These are phyloP conservation scores for Cladosporium sp. DNA, from an alignment of 2,329 filamentous ascomycete genomes.

Conservation along the genomic window DNA sequence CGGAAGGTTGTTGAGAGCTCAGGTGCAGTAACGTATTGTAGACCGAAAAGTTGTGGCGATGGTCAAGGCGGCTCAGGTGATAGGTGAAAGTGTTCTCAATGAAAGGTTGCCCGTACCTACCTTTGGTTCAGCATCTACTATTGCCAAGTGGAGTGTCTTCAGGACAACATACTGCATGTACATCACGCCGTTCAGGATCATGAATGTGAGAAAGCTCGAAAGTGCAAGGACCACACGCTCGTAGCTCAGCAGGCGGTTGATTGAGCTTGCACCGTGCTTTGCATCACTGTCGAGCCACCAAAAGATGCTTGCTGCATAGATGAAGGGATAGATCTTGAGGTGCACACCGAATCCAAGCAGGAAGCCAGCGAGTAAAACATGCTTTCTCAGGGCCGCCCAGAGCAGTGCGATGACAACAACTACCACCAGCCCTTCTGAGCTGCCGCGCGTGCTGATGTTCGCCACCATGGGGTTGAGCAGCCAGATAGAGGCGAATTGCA, in stretches of 20 bases:
- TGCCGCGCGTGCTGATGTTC: slow-evolving; percentile 91
- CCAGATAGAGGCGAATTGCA: slow-evolving; percentile 85
- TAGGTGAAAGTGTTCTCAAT: slow-evolving; percentile 89
- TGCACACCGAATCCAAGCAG: slow-evolving; percentile 84
- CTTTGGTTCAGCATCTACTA: slow-evolving; percentile 14
- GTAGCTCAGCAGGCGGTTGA: slow-evolving; percentile 7
- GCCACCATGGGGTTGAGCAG: slow-evolving; percentile 97
- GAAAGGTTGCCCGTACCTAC: slow-evolving; percentile 76
- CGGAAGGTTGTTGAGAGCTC: slow-evolving; percentile 61
- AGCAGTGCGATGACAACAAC: slow-evolving; percentile 80
- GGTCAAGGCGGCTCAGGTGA: slow-evolving; percentile 88
- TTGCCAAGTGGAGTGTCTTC: neutral
- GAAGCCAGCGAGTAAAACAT: slow-evolving; percentile 66
- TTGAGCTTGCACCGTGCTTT: neutral
- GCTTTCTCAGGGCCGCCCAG: slow-evolving; percentile 72
- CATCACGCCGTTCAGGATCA: slow-evolving; percentile 74
- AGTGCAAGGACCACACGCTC: slow-evolving; percentile 59
- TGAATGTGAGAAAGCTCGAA: slow-evolving; percentile 71
- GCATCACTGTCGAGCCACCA: slow-evolving; percentile 72
- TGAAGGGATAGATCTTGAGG: slow-evolving; percentile 98
- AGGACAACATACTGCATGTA: slow-evolving; percentile 63
- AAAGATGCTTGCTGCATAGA: slow-evolving; percentile 80
- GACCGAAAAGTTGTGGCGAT: slow-evolving; percentile 96
- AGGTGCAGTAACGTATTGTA: slow-evolving; percentile 93
- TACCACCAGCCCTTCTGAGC: slow-evolving; percentile 85